Percentiles rank a stretch among this genome's conserved stretches.
phyloP scores from a whole-genome alignment of 192 early-diverging fungal species.

The Haplosporangium gracile region DNA sequence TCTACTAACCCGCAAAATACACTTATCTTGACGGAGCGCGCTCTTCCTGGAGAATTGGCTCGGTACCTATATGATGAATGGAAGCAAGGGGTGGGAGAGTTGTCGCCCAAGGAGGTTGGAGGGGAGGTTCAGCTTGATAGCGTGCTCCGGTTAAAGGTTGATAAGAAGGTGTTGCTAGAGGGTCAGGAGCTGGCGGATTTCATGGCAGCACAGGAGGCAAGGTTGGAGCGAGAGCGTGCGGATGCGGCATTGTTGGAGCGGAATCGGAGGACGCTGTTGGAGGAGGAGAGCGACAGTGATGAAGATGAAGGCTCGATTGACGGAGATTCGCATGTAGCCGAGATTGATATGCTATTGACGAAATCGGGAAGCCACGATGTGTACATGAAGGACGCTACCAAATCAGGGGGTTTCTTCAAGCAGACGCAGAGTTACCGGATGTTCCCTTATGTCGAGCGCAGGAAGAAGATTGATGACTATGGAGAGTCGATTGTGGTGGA shows the following conservation, averaged over 20 bases:
- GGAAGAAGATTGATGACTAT: constrained; percentile 93
- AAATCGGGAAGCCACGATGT: constrained; percentile 72
- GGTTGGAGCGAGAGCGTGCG: constrained; percentile 80
- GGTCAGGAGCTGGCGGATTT: constrained; percentile 87
- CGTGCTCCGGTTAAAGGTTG: constrained; percentile 50
- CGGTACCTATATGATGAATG: constrained; percentile 77
- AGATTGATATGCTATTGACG: constrained; percentile 38
- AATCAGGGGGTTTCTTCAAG: constrained; percentile 80
- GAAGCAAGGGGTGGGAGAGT: constrained; percentile 53
- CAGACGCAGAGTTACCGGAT: constrained; percentile 84
- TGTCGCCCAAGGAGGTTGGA: constrained; percentile 39
- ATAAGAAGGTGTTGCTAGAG: constrained; percentile 82
- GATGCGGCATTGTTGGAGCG: constrained; percentile 75
- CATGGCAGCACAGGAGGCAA: constrained; percentile 71
- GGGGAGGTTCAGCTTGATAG: constrained; percentile 39
- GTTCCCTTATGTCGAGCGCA: constrained; percentile 90
- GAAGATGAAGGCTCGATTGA: constrained; percentile 63
- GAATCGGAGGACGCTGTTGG: constrained; percentile 76
- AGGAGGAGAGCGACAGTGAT: constrained; percentile 80
- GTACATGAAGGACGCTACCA: constrained; percentile 83
- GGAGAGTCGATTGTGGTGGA: constrained; percentile 83
- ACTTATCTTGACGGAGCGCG: constrained; percentile 85
- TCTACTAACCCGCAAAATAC: constrained; percentile 64
- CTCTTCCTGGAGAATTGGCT: constrained; percentile 76
- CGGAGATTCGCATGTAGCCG: constrained; percentile 43